Evolutionary conservation across 768 basidiomycete species (phyloP).

Genomic region (Termitomyces sp.): DNA sequence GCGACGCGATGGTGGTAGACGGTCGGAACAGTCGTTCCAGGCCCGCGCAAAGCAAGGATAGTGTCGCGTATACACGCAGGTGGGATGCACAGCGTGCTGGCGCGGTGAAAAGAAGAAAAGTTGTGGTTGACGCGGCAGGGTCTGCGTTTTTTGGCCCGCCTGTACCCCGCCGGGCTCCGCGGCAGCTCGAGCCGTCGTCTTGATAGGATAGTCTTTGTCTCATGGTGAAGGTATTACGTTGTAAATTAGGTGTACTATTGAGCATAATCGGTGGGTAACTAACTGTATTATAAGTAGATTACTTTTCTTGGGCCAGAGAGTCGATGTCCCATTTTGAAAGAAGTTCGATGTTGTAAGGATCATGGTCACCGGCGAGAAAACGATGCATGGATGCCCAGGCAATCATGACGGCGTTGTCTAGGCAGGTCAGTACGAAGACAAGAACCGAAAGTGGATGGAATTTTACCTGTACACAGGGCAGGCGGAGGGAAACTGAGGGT

Average conservation of each 20-base stretch:
- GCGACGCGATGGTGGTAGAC: not conserved
- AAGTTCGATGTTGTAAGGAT: conserved; percentile 55
- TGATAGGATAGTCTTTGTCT: not conserved
- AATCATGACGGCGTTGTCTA: conserved; percentile 97
- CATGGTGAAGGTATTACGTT: conserved; percentile 1
- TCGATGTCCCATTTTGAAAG: conserved; percentile 79
- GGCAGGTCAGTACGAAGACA: not conserved
- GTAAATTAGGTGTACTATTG: conserved; percentile 1
- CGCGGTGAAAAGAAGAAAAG: not conserved
- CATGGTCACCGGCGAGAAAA: conserved; percentile 56
- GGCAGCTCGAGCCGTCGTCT: too few species aligned
- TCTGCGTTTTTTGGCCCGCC: too few species aligned
- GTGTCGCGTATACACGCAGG: not conserved
- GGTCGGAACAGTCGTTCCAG: not conserved
- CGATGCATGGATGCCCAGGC: conserved; percentile 87
- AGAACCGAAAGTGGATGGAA: not conserved
- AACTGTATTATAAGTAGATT: not conserved
- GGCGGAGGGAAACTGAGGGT: conserved; percentile 69
- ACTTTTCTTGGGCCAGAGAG: conserved; percentile 22
- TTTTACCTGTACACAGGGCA: conserved; percentile 71
- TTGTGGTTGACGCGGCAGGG: too few species aligned
- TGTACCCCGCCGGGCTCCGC: too few species aligned
- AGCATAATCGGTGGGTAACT: not conserved
- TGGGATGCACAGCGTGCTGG: not conserved
- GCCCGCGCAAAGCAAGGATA: not conserved